Percentiles rank a stretch among this genome's conserved stretches.
phyloP scores from a whole-genome alignment of 2,329 filamentous ascomycete genomes.

The Mycocentrospora acerina region DNA sequence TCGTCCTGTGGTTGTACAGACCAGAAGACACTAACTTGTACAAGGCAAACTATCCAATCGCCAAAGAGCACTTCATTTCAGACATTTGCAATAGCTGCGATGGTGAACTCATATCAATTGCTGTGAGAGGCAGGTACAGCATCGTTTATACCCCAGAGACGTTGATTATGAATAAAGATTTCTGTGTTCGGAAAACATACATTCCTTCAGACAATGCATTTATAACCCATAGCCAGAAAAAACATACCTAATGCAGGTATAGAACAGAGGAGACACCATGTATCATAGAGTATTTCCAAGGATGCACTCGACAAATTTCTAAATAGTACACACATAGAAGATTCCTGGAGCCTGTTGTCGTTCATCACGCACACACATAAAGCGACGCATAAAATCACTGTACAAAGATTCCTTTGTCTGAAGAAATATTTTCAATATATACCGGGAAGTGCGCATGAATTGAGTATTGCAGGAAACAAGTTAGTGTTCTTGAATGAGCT shows the following conservation, averaged over 20 bases:
- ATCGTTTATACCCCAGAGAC: slow-evolving; percentile 60
- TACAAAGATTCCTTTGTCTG: slow-evolving; percentile 59
- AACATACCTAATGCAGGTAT: slow-evolving; percentile 61
- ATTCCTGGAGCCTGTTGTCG: slow-evolving; percentile 62
- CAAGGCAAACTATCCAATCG: slow-evolving; percentile 66
- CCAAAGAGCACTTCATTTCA: slow-evolving; percentile 74
- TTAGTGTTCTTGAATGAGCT: slow-evolving; percentile 58
- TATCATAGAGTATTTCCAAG: too few relatives aligned
- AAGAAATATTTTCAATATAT: slow-evolving; percentile 40
- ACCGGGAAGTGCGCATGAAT: slow-evolving; percentile 20
- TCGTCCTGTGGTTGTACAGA: slow-evolving; percentile 74
- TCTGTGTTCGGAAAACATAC: slow-evolving; percentile 74
- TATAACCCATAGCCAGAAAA: slow-evolving; percentile 56
- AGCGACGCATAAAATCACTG: slow-evolving; percentile 33
- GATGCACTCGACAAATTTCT: too few relatives aligned
- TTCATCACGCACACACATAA: slow-evolving; percentile 47
- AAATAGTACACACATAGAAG: too few relatives aligned
- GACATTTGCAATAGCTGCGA: slow-evolving; percentile 75
- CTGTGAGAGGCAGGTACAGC: slow-evolving; percentile 59
- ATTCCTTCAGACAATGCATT: slow-evolving; percentile 62
- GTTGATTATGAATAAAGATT: slow-evolving; percentile 46
- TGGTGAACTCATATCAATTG: slow-evolving; percentile 52
- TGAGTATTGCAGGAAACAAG: slow-evolving; percentile 53
- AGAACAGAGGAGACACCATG: slow-evolving; percentile 58
- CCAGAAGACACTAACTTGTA: slow-evolving; percentile 71